Evolutionary conservation across 2,329 filamentous ascomycete species (phyloP), one percentile per base, ranked within the genome.

Genomic region (Pestalotiopsis sp.): DNA sequence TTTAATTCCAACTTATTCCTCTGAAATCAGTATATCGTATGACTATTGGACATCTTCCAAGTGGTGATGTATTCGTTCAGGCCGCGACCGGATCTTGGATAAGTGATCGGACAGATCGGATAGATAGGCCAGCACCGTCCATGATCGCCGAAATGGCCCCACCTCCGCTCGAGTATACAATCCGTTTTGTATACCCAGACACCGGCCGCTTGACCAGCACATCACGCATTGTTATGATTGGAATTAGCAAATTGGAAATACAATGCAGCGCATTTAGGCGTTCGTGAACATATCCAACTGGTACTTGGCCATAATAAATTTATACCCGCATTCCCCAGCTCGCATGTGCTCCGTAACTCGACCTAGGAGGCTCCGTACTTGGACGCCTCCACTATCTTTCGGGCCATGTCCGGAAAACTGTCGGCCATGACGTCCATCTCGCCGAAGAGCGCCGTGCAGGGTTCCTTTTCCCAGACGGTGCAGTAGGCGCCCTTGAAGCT

Each of bases 401-500:
- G 78, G 1, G 86, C 86, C 83, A 88, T 84, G 13, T 82, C 82
- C 1, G 79, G 76, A 59, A 88, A 73, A 0, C 75, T 79, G 45
- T 83, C 82, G 6, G 82, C 82, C 68, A 83, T 79, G 41, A 83
- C 82, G 6, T 82, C 82, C 68, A 84, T 83, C 70, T 82, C 76
- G 0, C 80, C 83, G 78, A 87, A 88, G 0, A 89, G 75, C 64
- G 86, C 84, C 6, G 76, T 73, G 64, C 83, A 83, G 5, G 81
- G 76, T 72, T 88, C 86, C 68, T 83, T 82, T 73, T 89, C 87
- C 71, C 82, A 85, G 0, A 86, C 79, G 1, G 83, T 81, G 71
- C 84, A 86, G 75, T 87, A 89, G 0, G 87, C 86, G 7, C 84
- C 85, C 66, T 81, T 83, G 74, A 88, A 83, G 45, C 80, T 76